These are phyloP conservation scores for Mucor mucedo DNA, from an alignment of 371 early-diverging fungal species.

Conservation along the genomic window DNA sequence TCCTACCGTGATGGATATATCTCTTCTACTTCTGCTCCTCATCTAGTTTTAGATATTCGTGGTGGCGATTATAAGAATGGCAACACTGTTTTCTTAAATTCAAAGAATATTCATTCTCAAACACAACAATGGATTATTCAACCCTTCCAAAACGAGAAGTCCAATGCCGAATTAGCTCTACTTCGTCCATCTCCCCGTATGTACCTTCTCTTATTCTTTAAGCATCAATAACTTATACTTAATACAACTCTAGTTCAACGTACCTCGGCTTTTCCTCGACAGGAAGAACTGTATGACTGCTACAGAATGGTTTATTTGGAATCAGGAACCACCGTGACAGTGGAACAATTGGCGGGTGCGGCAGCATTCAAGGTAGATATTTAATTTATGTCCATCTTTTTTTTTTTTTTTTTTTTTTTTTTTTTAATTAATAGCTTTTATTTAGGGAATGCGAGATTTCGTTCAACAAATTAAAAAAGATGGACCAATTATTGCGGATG, in stretches of 20 bases:
- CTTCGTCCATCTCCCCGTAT: constrained; percentile 50
- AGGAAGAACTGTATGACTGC: constrained; percentile 47
- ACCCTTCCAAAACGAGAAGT: constrained; percentile 49
- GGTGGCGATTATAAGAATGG: constrained; percentile 42
- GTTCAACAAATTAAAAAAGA: constrained; percentile 26
- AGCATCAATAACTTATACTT: background rate
- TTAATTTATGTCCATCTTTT: background rate
- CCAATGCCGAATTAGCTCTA: constrained; percentile 41
- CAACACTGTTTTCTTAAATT: constrained; percentile 38
- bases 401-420: too few species aligned
- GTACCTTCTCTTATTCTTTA: constrained; percentile 11
- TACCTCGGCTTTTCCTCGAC: constrained; percentile 41
- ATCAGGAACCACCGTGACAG: constrained; percentile 12
- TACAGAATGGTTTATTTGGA: constrained; percentile 44
- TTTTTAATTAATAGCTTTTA: background rate
- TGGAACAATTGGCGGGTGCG: constrained; percentile 60
- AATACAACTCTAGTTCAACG: constrained; percentile 26
- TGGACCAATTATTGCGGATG: constrained; percentile 31
- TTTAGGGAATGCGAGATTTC: constrained; percentile 44
- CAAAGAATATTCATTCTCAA: constrained; percentile 32
- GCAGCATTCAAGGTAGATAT: constrained; percentile 58
- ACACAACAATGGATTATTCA: constrained; percentile 55
- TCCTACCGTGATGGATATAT: constrained; percentile 52
- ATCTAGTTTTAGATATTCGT: constrained; percentile 48
- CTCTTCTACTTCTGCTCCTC: constrained; percentile 43